Evolutionary conservation across 768 basidiomycete species (phyloP).

Genomic region (Hysterangium stoloniferum): DNA sequence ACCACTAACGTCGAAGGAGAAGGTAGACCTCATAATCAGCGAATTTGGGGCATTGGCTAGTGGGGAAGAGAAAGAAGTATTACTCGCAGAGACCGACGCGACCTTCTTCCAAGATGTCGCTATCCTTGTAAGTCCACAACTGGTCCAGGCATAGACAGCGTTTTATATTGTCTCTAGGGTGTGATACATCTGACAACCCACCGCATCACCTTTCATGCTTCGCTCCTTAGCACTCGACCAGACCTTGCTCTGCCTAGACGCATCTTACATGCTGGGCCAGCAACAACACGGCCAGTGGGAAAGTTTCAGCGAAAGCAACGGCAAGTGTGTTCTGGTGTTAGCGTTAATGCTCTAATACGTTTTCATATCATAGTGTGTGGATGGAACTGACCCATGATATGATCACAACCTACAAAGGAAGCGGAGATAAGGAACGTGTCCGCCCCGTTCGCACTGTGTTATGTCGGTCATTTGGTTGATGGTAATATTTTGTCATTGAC

Average conservation of each 20-base stretch:
- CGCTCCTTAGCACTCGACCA: constrained; percentile 36
- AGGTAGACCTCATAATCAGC: constrained; percentile 41
- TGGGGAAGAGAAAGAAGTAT: constrained; percentile 36
- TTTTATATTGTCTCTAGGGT: constrained; percentile 28
- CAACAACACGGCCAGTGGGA: constrained; percentile 35
- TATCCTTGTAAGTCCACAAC: constrained; percentile 34
- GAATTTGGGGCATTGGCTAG: constrained; percentile 50
- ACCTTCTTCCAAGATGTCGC: constrained; percentile 41
- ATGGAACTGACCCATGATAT: constrained; percentile 55
- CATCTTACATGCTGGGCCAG: constrained; percentile 43
- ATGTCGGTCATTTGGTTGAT: constrained; percentile 29
- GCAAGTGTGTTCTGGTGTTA: too few species aligned
- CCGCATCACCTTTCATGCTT: constrained; percentile 57
- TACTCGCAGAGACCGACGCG: constrained; percentile 48
- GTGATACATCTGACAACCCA: constrained; percentile 60
- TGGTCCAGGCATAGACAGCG: constrained; percentile 5
- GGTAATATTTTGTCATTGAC: neutral
- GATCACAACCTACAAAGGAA: constrained; percentile 48
- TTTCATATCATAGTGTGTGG: constrained; percentile 39
- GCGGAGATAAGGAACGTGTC: constrained; percentile 44
- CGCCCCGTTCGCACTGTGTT: constrained; percentile 46
- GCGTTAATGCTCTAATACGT: neutral
- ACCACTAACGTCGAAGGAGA: constrained; percentile 36
- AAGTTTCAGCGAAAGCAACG: constrained; percentile 27
- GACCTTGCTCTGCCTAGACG: constrained; percentile 26